A percentile compares a stretch with the other conserved stretches of the same genome.
Evolutionary conservation across 306 rosid species (phyloP).

Genomic region (Rosa rugosa): DNA sequence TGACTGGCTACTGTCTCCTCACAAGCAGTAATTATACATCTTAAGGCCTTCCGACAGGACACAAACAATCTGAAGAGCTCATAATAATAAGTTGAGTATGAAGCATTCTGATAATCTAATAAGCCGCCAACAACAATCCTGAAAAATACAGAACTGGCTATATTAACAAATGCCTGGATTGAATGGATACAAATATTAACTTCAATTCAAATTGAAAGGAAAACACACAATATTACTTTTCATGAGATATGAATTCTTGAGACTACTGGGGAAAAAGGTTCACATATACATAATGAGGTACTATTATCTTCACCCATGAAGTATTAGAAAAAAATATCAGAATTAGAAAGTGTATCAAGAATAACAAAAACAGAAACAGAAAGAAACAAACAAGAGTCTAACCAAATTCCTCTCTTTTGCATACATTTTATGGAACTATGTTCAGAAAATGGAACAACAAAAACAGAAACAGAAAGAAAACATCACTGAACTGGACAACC

Average conservation of each 20-base stretch:
- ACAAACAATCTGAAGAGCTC: conserved; percentile 70
- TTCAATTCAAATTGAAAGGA: conserved; percentile 2
- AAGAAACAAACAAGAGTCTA: neutral
- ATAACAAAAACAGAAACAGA: neutral
- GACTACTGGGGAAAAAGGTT: neutral
- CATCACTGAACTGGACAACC: neutral
- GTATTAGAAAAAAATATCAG: neutral
- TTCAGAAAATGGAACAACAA: neutral
- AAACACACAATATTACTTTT: neutral
- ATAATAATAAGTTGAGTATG: conserved; percentile 31
- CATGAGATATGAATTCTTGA: conserved; percentile 1
- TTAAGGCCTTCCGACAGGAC: conserved; percentile 78
- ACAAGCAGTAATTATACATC: conserved; percentile 42
- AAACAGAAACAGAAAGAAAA: neutral
- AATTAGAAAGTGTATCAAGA: neutral
- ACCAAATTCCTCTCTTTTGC: neutral
- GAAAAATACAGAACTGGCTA: conserved; percentile 35
- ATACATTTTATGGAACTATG: neutral
- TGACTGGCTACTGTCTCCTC: conserved; percentile 40
- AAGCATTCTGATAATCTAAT: conserved; percentile 35
- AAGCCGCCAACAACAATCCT: conserved; percentile 70
- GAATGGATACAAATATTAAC: conserved; percentile 17
- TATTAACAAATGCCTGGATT: conserved; percentile 14
- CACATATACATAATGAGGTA: neutral
- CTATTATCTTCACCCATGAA: neutral